These are phyloP conservation scores for Trichoderma semiorbis DNA, from an alignment of 2,329 filamentous ascomycete species.

Conservation along the genomic window DNA sequence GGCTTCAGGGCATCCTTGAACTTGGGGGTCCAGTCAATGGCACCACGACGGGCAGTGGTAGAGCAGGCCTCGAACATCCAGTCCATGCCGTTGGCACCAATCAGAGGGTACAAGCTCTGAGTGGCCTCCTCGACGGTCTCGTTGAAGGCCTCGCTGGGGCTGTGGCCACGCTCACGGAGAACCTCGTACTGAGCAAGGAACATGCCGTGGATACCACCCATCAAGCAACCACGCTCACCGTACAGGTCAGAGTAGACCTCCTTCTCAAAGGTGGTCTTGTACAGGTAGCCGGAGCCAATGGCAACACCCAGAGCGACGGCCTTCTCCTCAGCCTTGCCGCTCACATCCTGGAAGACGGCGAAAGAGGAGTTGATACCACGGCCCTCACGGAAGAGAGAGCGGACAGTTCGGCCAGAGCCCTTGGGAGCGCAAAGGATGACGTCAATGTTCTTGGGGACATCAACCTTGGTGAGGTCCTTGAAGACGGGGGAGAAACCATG, in stretches of 20 bases:
- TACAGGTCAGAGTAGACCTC: slow-evolving; percentile 99
- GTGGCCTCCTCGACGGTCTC: slow-evolving; percentile 99
- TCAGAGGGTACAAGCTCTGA: slow-evolving; percentile 95
- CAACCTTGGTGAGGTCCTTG: slow-evolving; percentile 99
- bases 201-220: slow-evolving; percentile 99
- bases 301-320: slow-evolving; percentile 94
- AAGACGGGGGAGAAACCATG: slow-evolving; percentile 99
- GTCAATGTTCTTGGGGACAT: slow-evolving; percentile 91
- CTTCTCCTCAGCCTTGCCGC: slow-evolving; percentile 97
- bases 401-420: slow-evolving; percentile 97
- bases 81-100: slow-evolving; percentile 97
- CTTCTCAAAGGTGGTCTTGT: slow-evolving; percentile 99
- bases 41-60: slow-evolving; percentile 94
- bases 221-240: slow-evolving; percentile 98
- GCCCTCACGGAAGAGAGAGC: slow-evolving; percentile 97
- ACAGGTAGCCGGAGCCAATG: slow-evolving; percentile 96
- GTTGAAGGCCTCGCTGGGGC: slow-evolving; percentile 98
- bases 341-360: slow-evolving; percentile 97
- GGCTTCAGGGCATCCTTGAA: slow-evolving; percentile 99
- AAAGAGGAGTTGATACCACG: slow-evolving; percentile 99
- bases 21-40: slow-evolving; percentile 94
- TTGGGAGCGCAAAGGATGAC: slow-evolving; percentile 99
- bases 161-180: slow-evolving; percentile 96
- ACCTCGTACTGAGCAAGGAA: slow-evolving; percentile 99
- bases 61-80: slow-evolving; percentile 99